Evolutionary conservation across 306 rosid species (phyloP).

Genomic region (Hippophae gyantsensis): DNA sequence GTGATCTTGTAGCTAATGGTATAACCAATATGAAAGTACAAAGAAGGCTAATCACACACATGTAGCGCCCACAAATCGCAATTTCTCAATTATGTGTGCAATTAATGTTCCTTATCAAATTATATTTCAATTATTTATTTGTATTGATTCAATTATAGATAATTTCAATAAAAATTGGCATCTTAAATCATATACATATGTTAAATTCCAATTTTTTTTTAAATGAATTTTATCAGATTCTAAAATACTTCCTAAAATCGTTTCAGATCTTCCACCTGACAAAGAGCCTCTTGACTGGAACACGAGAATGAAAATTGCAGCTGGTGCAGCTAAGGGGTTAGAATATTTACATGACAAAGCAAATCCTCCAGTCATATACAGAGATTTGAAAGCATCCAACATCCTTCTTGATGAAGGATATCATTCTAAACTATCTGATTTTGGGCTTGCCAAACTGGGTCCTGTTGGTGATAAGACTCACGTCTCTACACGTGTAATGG

Average conservation of each 20-base stretch:
- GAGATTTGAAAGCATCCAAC: constrained; percentile 78
- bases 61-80: too few species aligned
- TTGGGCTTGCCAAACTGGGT: constrained; percentile 80
- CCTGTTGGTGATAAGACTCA: constrained; percentile 74
- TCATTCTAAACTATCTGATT: constrained; percentile 72
- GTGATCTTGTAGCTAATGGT: too few species aligned
- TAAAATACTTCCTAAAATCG: constrained; percentile 6
- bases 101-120: too few species aligned
- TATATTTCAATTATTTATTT: too few species aligned
- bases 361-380: constrained; percentile 59
- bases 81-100: too few species aligned
- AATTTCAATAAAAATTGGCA: too few species aligned
- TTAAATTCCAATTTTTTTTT: too few species aligned
- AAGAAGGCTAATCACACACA: too few species aligned
- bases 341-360: constrained; percentile 72
- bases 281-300: constrained; percentile 77
- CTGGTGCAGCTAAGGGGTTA: constrained; percentile 77
- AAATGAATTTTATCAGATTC: neutral
- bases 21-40: too few species aligned
- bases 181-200: too few species aligned
- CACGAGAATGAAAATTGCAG: constrained; percentile 80
- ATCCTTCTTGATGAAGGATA: constrained; percentile 65
- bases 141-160: too few species aligned
- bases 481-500: constrained; percentile 71
- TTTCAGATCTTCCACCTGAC: constrained; percentile 55